Evolutionary conservation across 2,329 filamentous ascomycete genomes (phyloP).

Genomic region (Podosphaera fusca): DNA sequence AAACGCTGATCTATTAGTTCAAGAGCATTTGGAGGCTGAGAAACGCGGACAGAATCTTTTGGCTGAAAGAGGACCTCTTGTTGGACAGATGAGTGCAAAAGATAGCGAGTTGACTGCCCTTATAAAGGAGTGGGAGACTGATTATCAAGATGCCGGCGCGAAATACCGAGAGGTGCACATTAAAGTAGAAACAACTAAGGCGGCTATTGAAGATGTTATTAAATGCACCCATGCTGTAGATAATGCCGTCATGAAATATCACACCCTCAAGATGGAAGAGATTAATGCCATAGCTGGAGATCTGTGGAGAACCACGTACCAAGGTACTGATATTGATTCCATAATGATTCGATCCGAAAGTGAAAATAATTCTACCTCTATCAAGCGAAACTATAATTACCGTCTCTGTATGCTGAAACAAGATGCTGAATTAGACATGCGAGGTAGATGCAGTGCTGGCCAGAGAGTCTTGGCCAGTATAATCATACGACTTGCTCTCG

Average conservation of each 20-base stretch:
- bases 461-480: conserved; percentile 94
- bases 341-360: conserved; percentile 87
- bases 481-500: conserved; percentile 86
- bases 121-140: conserved; percentile 58
- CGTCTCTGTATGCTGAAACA: conserved; percentile 95
- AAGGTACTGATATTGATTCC: conserved; percentile 89
- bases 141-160: conserved; percentile 61
- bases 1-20: conserved; percentile 34
- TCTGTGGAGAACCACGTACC: conserved; percentile 92
- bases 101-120: conserved; percentile 55
- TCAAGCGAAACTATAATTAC: conserved; percentile 83
- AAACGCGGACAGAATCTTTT: conserved; percentile 43
- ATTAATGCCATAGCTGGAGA: conserved; percentile 89
- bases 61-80: conserved; percentile 49
- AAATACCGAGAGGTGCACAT: conserved; percentile 78
- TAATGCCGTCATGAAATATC: conserved; percentile 93
- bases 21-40: conserved; percentile 45
- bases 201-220: conserved; percentile 71
- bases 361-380: conserved; percentile 37
- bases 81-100: conserved; percentile 62
- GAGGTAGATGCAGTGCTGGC: conserved; percentile 83
- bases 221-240: conserved; percentile 69
- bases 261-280: conserved; percentile 92
- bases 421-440: conserved; percentile 98
- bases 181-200: conserved; percentile 75